A percentile compares a stretch with the other conserved stretches of the same genome.
These are phyloP conservation scores for Puccinia coronata DNA, from an alignment of 1,284 basidiomycete genomes.

Conservation along the genomic window DNA sequence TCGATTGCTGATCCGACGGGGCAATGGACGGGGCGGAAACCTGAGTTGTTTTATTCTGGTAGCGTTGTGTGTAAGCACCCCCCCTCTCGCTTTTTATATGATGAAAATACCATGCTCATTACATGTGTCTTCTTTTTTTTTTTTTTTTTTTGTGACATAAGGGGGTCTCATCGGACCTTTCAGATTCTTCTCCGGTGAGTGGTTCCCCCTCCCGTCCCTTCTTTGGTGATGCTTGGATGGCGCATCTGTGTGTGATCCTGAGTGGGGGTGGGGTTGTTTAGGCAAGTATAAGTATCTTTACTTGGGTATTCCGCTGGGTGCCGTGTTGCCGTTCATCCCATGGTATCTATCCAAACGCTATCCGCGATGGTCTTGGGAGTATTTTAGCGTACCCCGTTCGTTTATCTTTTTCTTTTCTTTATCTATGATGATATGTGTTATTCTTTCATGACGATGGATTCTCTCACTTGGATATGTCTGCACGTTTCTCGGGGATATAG, in stretches of 20 bases:
- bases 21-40: slow-evolving; percentile 50
- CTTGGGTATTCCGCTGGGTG: slow-evolving; percentile 56
- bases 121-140: no score
- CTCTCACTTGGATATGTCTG: no score
- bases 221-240: no score
- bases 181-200: slow-evolving; percentile 46
- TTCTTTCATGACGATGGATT: no score
- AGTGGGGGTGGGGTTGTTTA: slow-evolving; percentile 31
- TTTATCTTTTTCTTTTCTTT: background rate
- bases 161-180: slow-evolving; percentile 48
- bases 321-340: slow-evolving; percentile 54
- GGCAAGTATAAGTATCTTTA: slow-evolving; percentile 50
- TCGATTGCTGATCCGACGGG: slow-evolving; percentile 46
- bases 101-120: no score
- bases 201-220: no score
- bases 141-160: background rate
- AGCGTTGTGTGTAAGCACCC: slow-evolving; percentile 34
- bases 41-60: slow-evolving; percentile 49
- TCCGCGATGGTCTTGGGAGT: slow-evolving; percentile 52
- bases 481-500: no score
- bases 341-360: slow-evolving; percentile 54
- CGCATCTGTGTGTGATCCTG: no score
- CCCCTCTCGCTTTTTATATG: no score
- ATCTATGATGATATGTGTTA: no score
- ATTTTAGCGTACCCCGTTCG: slow-evolving; percentile 54